A percentile compares a stretch with the other conserved stretches of the same genome.
phyloP scores from a whole-genome alignment of 768 basidiomycete species.

The Fomitopsis serialis region DNA sequence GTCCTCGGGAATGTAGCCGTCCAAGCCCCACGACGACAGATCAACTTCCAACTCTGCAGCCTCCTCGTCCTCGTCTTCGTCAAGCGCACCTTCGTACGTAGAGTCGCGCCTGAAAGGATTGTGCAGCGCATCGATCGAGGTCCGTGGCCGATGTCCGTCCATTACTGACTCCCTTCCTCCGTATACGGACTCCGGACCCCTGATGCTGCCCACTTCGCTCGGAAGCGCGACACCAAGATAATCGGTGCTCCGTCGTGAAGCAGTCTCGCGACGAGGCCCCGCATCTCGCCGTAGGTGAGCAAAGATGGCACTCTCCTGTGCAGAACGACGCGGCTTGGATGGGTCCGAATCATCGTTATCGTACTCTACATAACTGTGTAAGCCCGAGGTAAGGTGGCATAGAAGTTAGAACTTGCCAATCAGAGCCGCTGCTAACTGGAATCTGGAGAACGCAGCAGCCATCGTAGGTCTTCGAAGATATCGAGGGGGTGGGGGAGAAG shows the following conservation, averaged over 20 bases:
- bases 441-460: slow-evolving; percentile 60
- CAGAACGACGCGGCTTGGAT: slow-evolving; percentile 52
- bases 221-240: slow-evolving; percentile 65
- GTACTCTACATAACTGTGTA: slow-evolving; percentile 52
- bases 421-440: slow-evolving; percentile 83
- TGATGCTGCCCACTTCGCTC: slow-evolving; percentile 47
- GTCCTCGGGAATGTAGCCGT: slow-evolving; percentile 66
- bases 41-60: slow-evolving; percentile 63
- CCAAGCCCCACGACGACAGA: slow-evolving; percentile 79
- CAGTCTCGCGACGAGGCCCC: slow-evolving; percentile 37
- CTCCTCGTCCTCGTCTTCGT: slow-evolving; percentile 42
- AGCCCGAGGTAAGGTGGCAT: neutral
- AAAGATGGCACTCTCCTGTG: slow-evolving; percentile 83
- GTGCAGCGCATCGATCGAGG: slow-evolving; percentile 56
- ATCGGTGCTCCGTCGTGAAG: slow-evolving; percentile 50
- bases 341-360: slow-evolving; percentile 82
- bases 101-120: slow-evolving; percentile 75
- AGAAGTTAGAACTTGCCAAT: slow-evolving; percentile 48
- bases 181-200: slow-evolving; percentile 24
- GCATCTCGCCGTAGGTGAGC: slow-evolving; percentile 62
- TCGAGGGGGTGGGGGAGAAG: neutral
- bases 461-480: neutral
- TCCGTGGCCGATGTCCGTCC: slow-evolving; percentile 38
- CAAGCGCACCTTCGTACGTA: slow-evolving; percentile 44
- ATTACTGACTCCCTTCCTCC: slow-evolving; percentile 9